Evolutionary conservation across 768 basidiomycete species (phyloP), one percentile per base, ranked within the genome.

Genomic region (Rubroboletus satanas): DNA sequence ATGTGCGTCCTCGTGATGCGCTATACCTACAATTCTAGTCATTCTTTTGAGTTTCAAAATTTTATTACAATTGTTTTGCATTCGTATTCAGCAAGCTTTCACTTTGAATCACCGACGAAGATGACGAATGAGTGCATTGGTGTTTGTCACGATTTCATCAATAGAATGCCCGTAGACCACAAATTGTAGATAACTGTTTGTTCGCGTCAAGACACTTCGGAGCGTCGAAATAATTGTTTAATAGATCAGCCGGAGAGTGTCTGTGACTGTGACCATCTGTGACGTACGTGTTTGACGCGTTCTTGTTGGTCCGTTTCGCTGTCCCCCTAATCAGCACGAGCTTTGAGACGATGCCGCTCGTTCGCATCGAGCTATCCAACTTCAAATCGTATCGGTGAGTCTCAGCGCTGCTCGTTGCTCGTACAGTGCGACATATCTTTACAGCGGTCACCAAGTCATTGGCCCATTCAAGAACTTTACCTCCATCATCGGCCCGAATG

Each of bases 401-500:
- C 21, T 32, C 2, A 10, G n/a, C 11, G 11, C 41, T 36, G 33
- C 45, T 39, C 29, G 33, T 41, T 26, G 2, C 35, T 47, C 36
- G 39, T 52, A 52, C 36, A 41, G 18, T 48, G 37, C 46, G 47
- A 58, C 42, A 38, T 58, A 18, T 51, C 29, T 52, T 32, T 36
- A 7, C 63, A 88, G 88, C 55, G 86, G 87, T 37, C 87, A 89
- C 68, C 90, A 93, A 70, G 81, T 83, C 29, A 92, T 95, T 45
- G 94, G 93, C 1, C 93, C 93, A 1, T 94, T 95, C 76, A 84
- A 82, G 74, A 85, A 87, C 65, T 99, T 99, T 73, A 95, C 96
- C 0, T 96, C 93, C 11, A 81, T 98, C 51, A 98, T 99, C 63
- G 97, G 97, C 21, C 96, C 97, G 35, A 98, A 99, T 87, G 96